Percentiles rank a stretch among this genome's conserved stretches.
These are phyloP conservation scores for Ceratocystis alfenasii DNA, from an alignment of 2,329 filamentous ascomycete species.

Conservation along the genomic window DNA sequence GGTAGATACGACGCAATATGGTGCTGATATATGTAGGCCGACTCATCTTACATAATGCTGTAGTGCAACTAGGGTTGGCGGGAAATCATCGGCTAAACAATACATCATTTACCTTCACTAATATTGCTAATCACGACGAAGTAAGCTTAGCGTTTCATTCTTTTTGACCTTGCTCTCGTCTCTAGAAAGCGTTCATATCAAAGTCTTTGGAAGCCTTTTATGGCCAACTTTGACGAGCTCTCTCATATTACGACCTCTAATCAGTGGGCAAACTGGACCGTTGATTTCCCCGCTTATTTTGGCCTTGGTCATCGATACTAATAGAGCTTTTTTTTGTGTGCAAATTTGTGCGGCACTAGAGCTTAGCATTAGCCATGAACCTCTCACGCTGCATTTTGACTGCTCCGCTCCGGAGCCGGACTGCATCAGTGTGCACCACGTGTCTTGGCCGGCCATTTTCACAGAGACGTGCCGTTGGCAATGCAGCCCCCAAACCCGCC, in stretches of 20 bases:
- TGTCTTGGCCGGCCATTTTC: conserved; percentile 23
- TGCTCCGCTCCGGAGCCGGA: neutral
- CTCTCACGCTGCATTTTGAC: neutral
- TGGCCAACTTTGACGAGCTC: no score
- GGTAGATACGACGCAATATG: neutral
- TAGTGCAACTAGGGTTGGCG: neutral
- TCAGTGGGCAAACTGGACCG: no score
- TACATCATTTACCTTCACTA: neutral
- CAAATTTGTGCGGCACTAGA: neutral
- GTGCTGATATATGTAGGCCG: neutral
- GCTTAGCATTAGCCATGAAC: neutral
- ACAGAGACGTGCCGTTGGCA: conserved; percentile 26
- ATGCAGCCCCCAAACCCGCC: neutral
- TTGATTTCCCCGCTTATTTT: neutral
- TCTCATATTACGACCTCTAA: no score
- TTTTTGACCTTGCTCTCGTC: no score
- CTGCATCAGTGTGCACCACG: neutral
- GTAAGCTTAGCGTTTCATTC: neutral
- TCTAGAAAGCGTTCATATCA: no score
- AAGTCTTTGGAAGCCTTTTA: no score
- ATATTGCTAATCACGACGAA: neutral
- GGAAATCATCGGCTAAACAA: neutral
- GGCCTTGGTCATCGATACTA: neutral
- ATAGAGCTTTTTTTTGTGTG: neutral
- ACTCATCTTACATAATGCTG: no score